Evolutionary conservation across 1,284 basidiomycete genomes (phyloP).

Genomic region (Fomitiporia mediterranea): DNA sequence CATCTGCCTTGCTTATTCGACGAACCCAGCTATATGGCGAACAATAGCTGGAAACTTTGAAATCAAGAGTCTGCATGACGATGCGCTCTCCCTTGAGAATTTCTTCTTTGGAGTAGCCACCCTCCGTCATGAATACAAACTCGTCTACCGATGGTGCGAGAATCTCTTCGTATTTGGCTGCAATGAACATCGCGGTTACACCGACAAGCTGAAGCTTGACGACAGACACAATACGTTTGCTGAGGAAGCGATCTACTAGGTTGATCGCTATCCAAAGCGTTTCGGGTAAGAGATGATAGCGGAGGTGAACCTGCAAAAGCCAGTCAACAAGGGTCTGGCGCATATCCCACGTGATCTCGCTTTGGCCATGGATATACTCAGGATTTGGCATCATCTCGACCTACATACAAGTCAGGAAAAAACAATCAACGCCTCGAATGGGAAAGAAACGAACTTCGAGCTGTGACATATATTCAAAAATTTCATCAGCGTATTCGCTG

Average conservation of each 20-base stretch:
- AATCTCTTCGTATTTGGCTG: constrained; percentile 99
- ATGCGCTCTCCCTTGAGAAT: constrained; percentile 98
- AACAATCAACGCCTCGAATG: not conserved
- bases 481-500: constrained; percentile 96
- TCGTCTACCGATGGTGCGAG: constrained; percentile 91
- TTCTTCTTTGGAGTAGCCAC: constrained; percentile 90
- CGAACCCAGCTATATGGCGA: constrained; percentile 99
- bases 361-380: constrained; percentile 93
- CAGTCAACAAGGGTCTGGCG: constrained; percentile 96
- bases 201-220: constrained; percentile 98
- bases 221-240: constrained; percentile 86
- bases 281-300: constrained; percentile 97
- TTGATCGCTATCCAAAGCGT: constrained; percentile 98
- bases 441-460: constrained; percentile 62
- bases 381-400: constrained; percentile 87
- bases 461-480: constrained; percentile 93
- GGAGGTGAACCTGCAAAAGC: constrained; percentile 95
- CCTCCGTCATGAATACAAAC: constrained; percentile 97
- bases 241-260: constrained; percentile 96
- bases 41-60: constrained; percentile 95
- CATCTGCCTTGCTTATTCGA: constrained; percentile 97
- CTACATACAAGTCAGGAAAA: constrained; percentile 39
- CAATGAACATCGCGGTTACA: constrained; percentile 95
- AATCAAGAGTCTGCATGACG: constrained; percentile 90
- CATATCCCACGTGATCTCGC: constrained; percentile 95